Evolutionary conservation across 805 yeast genomes (phyloP), one percentile per base, ranked within the genome.

Genomic region (Candida ortonii): DNA sequence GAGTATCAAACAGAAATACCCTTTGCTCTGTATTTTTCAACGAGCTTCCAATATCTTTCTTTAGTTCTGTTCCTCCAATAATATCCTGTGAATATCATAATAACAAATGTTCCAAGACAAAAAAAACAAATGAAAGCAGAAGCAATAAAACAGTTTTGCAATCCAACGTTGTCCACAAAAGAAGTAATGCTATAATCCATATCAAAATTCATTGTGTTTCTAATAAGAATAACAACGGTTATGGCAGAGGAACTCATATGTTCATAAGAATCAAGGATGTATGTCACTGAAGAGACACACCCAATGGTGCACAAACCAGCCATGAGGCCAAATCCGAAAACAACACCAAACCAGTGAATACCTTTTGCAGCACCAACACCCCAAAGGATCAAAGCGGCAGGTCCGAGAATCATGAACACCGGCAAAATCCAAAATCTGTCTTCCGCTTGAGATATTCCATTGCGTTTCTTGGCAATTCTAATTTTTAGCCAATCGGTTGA

Each of bases 321-420:
- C 26, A 76, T 59, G 25, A 75, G 50, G 2, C 81, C 84, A 44
- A 74, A 62, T 2, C 80, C 82, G 33, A 69, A 61, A 23, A 71
- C 67, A 4, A 72, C 61, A 3, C 75, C 73, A 33, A 74, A 62
- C 83, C 84, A 79, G 33, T 70, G 72, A 19, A 70, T 59, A 4
- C 62, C 67, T 32, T 70, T 67, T 30, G 70, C 68, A 0, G 84
- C 79, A 8, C 83, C 84, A 27, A 78, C 70, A 30, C 86, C 86
- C 70, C 80, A 77, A 11, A 80, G 60, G 40, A 78, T 67, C 37
- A 76, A 58, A 0, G 82, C 76, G 0, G 67, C 64, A 1, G 80
- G 79, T 4, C 77, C 75, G 7, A 78, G 46, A 22, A 78, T 56
- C 49, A 64, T 60, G 41, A 70, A 72, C 6, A 68, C 53, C 3